Base-by-base conservation (phyloP, 176 grass and related monocot genomes). In the Aegilops sharonensis region DNA sequence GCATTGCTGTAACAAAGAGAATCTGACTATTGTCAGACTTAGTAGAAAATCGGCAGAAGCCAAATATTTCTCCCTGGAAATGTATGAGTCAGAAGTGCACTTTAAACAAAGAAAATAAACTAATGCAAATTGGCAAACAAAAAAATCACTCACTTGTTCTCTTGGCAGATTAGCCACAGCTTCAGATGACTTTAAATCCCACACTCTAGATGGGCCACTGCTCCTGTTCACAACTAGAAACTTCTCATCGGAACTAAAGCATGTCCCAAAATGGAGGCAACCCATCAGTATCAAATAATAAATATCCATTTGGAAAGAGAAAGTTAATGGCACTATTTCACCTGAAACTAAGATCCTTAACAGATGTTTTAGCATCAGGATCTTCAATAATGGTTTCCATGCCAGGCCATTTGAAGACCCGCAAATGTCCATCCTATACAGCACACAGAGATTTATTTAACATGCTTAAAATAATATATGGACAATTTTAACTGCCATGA, bases 301-400 rank as follows among this genome's bases (percentile, higher is more conserved):
- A 84, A 84, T 74, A 87, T 47, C 6, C 35, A 68, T 75, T 15
- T 84, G 48, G 47, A 11, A 59, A 70, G 21, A 87, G 43, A 74
- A 56, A 65, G 61, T 52, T 74, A 17, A 48, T 32, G 9, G 9
- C 36, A 84, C 1, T 68, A 54, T 64, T 85, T 78, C 40, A 99
- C 97, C 97, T 96, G 87, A 99, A 90, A 73, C 77, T 88, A 77
- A 99, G 81, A 99, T 93, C 97, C 79, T 96, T 99, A 45, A 99
- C 68, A 9, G 85, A 90, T 64, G 90, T 81, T 84, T 99, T 94
- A 35, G 80, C 80, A 75, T 89, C 92, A 75, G 78, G 62, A 91
- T 96, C 92, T 93, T 88, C 76, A 27, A 99, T 85, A 88, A 96
- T 47, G 13, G 39, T 90, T 23, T 78, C 94, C 90, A 99, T 92